Evolutionary conservation across 768 basidiomycete genomes (phyloP), one percentile per base, ranked within the genome.

Genomic region (Xanthoconium purpureum): DNA sequence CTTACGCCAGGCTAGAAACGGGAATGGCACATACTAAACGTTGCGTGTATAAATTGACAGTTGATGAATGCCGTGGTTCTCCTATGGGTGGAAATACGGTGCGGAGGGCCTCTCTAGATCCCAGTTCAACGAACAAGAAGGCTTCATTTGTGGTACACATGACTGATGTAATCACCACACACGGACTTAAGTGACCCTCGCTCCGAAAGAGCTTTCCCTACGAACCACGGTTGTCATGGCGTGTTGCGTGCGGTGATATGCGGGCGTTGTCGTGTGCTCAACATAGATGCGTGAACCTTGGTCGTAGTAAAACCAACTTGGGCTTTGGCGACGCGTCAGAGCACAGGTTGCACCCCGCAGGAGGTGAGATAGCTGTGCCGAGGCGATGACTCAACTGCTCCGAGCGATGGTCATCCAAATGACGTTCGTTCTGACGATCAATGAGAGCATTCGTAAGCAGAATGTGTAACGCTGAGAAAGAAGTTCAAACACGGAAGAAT

Each of bases 211-310:
- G 32, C 35, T n/a, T 46, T 46, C 35, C 11, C 30, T 18, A 48
- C 18, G 11, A 39, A 42, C 53, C 50, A 46, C 39, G 53, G 38
- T 57, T 47, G 52, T 47, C 53, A 60, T 42, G 17, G 32, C 1
- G 18, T 38, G 17, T 29, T 30, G 7, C 13, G 36, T 42, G 61
- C 52, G 64, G 64, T n/a, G 61, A 56, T 66, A 54, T n/a, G 42
- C 39, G 15, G 57, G 55, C 12, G 17, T 47, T 44, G 18, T 56
- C 46, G 2, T 47, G 36, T 14, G 2, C 36, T 39, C 24, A 20
- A 29, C 29, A 35, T 11, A 46, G 10, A 39, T 7, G 17, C 9
- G 10, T 24, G 38, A 49, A 53, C 39, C 15, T 45, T 24, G 29
- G 39, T 46, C n/a, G 14, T 47, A 13, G 30, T 30, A 24, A 15